Conservation (phyloP, 2,329 filamentous ascomycete species). For the Exophiala xenobiotica region DNA sequence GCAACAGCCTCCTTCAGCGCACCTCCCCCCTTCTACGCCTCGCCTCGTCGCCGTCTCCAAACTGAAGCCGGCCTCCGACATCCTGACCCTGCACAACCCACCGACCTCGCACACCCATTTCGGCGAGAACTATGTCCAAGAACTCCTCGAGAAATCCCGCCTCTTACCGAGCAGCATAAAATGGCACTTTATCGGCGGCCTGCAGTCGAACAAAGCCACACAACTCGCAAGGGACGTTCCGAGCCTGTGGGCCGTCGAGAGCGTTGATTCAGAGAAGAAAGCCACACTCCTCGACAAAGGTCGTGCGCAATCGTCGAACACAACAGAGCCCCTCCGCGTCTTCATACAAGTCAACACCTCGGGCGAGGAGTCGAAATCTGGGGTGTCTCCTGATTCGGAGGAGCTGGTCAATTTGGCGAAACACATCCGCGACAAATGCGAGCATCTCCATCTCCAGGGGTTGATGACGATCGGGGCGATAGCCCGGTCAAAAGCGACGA, state of each 20-base stretch:
- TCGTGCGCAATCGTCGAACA: slow-evolving; percentile 48
- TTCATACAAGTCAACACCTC: slow-evolving; percentile 97
- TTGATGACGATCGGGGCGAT: slow-evolving; percentile 98
- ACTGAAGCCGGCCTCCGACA: slow-evolving; percentile 87
- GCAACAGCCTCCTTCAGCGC: slow-evolving; percentile 24
- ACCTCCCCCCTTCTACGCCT: slow-evolving; percentile 28
- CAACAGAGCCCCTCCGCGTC: slow-evolving; percentile 56
- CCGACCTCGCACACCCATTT: slow-evolving; percentile 65
- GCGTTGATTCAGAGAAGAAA: slow-evolving; percentile 85
- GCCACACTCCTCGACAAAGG: slow-evolving; percentile 76
- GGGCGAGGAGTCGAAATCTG: slow-evolving; percentile 81
- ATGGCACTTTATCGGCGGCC: slow-evolving; percentile 96
- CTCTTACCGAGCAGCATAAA: slow-evolving; percentile 72
- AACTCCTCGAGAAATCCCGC: slow-evolving; percentile 80
- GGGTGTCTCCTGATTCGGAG: slow-evolving; percentile 60
- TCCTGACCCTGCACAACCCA: slow-evolving; percentile 72
- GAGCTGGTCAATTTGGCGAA: slow-evolving; percentile 60
- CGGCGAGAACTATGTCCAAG: slow-evolving; percentile 94
- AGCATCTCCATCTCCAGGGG: slow-evolving; percentile 68
- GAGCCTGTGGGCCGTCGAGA: slow-evolving; percentile 89
- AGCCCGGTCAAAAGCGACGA: slow-evolving; percentile 73
- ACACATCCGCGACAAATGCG: slow-evolving; percentile 68
- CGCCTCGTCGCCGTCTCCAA: slow-evolving; percentile 95
- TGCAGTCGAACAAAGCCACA: slow-evolving; percentile 94
- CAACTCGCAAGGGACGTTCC: slow-evolving; percentile 76